Percentiles rank a stretch among this genome's conserved stretches.
These are phyloP conservation scores for Fusarium compactum DNA, from an alignment of 2,329 filamentous ascomycete genomes.

Conservation along the genomic window DNA sequence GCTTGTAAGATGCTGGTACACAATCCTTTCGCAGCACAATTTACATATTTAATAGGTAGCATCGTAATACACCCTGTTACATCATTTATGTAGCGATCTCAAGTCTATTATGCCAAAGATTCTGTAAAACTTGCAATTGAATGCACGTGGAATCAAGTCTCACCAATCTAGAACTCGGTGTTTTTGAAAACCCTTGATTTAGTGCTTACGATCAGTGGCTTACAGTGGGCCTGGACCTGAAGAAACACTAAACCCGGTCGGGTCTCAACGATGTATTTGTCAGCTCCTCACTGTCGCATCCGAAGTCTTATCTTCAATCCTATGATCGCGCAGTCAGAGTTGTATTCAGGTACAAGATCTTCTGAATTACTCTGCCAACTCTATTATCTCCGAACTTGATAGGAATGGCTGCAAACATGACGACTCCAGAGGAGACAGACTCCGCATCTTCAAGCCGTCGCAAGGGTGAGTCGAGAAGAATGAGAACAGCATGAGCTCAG, in stretches of 20 bases:
- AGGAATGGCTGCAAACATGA: not conserved
- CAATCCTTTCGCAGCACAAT: not conserved
- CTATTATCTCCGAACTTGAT: fast-evolving
- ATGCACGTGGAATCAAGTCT: not conserved
- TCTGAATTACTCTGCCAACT: fast-evolving
- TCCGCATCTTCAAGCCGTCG: constrained; percentile 37
- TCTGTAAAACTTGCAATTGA: not conserved
- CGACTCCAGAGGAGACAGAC: constrained; percentile 31
- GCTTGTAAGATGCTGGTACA: too few relatives aligned
- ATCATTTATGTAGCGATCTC: too few relatives aligned
- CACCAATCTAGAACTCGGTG: not conserved
- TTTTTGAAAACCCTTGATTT: not conserved
- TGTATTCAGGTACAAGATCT: too few relatives aligned
- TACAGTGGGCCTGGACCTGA: not conserved
- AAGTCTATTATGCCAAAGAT: too few relatives aligned
- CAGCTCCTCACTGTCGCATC: constrained; percentile 16
- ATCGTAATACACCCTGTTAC: too few relatives aligned
- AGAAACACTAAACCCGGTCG: not conserved
- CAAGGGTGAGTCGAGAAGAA: constrained; percentile 32
- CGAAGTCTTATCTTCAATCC: not conserved
- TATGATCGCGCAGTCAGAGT: not conserved
- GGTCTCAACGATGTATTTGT: constrained; percentile 32
- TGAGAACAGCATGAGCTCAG: fast-evolving
- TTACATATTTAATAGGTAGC: not conserved
- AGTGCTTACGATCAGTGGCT: constrained; percentile 12